Evolutionary conservation across 2,329 filamentous ascomycete species (phyloP), one percentile per base, ranked within the genome.

Genomic region (Pestalotiopsis fici): DNA sequence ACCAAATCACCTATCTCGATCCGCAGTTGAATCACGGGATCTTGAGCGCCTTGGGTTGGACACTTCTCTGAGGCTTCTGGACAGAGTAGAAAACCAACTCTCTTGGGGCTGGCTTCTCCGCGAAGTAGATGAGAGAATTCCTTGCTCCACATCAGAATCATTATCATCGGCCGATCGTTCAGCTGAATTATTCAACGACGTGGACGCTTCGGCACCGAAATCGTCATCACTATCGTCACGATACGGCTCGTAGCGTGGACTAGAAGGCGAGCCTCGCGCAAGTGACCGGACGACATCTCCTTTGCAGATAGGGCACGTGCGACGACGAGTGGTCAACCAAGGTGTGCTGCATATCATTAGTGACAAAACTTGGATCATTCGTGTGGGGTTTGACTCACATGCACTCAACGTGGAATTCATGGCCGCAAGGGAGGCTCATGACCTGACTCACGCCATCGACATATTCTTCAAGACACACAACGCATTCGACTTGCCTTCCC

Each of bases 231-330:
- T 83, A 59, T 86, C 85, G 66, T 88, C 86, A n/a, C 79, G 83
- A 68, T 87, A 88, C 2, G 85, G 80, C 59, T 87, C 86, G 67
- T 88, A 87, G 37, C 84, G 80, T 18, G 86, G 85, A 54, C 80
- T 82, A 2, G 85, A 86, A 5, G 85, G 79, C 15, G 83, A 81
- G 11, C 85, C 83, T 37, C 83, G 85, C 21, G 89, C 86, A 70
- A 94, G 79, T 9, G 88, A 90, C 35, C 87, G 84, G 18, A 99
- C 95, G 43, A 99, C 96, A 77, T 99, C 96, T 61, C 95, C 94
- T 83, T 99, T 99, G 83, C 96, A 99, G 69, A 99, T 98, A 0
- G 96, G 96, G 75, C 96, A 99, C n/a, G 96, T 99, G 70, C 96
- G 91, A 70, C 96, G 92, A 61, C 95, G 91, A 18, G 95, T 98